phyloP scores from a whole-genome alignment of 768 basidiomycete species.

The Russula brevipes region DNA sequence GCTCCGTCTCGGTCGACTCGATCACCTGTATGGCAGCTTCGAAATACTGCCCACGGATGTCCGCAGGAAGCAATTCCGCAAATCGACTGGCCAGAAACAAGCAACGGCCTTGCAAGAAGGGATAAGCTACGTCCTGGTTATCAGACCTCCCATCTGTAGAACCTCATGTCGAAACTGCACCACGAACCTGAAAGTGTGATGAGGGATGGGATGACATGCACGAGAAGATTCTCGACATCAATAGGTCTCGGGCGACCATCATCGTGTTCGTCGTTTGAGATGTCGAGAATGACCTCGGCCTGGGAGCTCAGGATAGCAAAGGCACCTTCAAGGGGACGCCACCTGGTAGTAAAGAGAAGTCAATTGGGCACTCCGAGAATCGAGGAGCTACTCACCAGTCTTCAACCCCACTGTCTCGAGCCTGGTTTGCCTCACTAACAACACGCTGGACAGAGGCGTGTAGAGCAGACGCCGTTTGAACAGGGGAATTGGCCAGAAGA shows the following conservation, averaged over 20 bases:
- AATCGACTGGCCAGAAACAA: conserved; percentile 95
- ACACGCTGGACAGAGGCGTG: conserved; percentile 50
- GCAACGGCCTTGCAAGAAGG: conserved; percentile 91
- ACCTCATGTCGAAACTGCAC: neutral
- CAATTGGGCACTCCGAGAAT: neutral
- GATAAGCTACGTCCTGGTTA: conserved; percentile 50
- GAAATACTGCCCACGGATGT: conserved; percentile 79
- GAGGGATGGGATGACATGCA: conserved; percentile 72
- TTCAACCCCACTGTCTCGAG: conserved; percentile 47
- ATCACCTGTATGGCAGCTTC: conserved; percentile 83
- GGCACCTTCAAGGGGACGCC: conserved; percentile 85
- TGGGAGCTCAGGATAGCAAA: conserved; percentile 80
- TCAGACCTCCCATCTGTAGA: neutral
- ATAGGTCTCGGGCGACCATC: conserved; percentile 60
- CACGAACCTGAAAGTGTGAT: conserved; percentile 63
- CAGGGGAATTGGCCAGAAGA: conserved; percentile 52
- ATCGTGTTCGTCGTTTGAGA: conserved; percentile 69
- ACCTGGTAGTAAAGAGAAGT: conserved; percentile 47
- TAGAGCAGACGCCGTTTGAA: conserved; percentile 47
- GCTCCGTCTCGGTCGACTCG: conserved; percentile 59
- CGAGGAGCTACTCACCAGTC: conserved; percentile 53
- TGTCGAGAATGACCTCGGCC: conserved; percentile 68
- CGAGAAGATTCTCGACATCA: conserved; percentile 71
- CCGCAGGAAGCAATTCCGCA: conserved; percentile 62
- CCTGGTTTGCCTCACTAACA: conserved; percentile 52